phyloP scores from a whole-genome alignment of 2,329 filamentous ascomycete species.

The Penicillium glabrum region DNA sequence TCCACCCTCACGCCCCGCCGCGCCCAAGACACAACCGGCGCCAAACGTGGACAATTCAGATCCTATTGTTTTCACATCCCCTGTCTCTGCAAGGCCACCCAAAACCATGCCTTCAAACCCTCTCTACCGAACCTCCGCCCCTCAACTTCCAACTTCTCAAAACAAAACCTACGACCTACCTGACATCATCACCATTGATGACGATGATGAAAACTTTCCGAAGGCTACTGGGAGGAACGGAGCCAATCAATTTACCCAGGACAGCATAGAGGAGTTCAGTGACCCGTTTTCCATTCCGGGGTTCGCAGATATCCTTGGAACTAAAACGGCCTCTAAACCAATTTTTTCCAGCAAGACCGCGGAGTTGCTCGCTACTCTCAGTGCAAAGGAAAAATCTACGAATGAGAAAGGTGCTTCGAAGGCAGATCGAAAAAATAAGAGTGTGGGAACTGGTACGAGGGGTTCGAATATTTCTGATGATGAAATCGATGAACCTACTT shows the following conservation, averaged over 20 bases:
- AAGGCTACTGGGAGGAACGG: constrained; percentile 3
- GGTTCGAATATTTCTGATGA: constrained; percentile 24
- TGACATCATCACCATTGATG: constrained; percentile 38
- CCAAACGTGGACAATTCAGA: constrained; percentile 34
- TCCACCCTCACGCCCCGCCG: constrained; percentile 11
- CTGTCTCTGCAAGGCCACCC: constrained; percentile 17
- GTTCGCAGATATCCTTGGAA: constrained; percentile 27
- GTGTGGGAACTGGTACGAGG: neutral
- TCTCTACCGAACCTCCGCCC: neutral
- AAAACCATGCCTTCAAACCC: neutral
- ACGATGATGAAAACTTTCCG: constrained; percentile 28
- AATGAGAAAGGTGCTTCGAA: neutral
- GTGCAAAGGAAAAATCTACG: neutral
- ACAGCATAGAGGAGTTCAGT: constrained; percentile 36
- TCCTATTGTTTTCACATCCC: constrained; percentile 46
- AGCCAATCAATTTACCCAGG: constrained; percentile 3
- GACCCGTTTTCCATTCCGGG: constrained; percentile 28
- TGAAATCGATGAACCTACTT: constrained; percentile 48
- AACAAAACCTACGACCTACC: neutral
- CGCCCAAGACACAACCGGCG: neutral
- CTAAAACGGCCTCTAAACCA: constrained; percentile 16
- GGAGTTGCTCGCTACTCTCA: constrained; percentile 38
- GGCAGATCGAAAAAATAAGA: constrained; percentile 10
- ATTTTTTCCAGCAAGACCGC: constrained; percentile 43
- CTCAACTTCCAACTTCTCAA: neutral